Evolutionary conservation across 148 eudicot species (phyloP), one percentile per base, ranked within the genome.

Genomic region (Cornus controversa): DNA sequence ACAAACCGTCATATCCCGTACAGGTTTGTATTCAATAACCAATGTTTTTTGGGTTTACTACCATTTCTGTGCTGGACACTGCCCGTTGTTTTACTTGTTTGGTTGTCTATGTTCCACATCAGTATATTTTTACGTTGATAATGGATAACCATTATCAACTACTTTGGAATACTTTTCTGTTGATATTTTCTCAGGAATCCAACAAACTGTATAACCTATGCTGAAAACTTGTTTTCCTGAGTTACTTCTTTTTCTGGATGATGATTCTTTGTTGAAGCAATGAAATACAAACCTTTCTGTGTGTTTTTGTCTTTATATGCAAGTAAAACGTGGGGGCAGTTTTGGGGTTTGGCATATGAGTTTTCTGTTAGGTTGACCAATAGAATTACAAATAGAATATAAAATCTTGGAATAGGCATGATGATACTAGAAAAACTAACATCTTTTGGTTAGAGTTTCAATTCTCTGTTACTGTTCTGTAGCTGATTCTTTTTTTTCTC

Each of bases 1-100:
- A 78, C 80, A 20, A 71, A 62, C 37, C 67, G 75, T 37, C 80
- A 78, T 78, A 78, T 70, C 71, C 58, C 76, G 16, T 78, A 71
- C 76, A 78, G 75, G 80, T 77, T 14, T 69, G 66, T 54, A 26
- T 13, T 54, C 64, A n/a, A n/a, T 50, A 14, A 50, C 57, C 57
- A 50, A 1, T 15, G 18, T 45, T 8, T 5, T 13, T 50, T 50
- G 57, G 57, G 57, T 13, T 50, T 50, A 11, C 57, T 15, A 50
- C 20, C 57, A 13, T 50, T 50, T 50, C 20, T 50, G 18, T 50
- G 45, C 18, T 50, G 16, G 57, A 50, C 18, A 11, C 15, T 16
- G 20, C 20, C 7, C 18, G 18, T 11, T 50, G 50, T 11, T 45
- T 45, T 45, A 8, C 8, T 45, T 45, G 50, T 45, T 45, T 45